Conservation (phyloP, 2,329 filamentous ascomycete species). For the Colletotrichum trifolii region DNA sequence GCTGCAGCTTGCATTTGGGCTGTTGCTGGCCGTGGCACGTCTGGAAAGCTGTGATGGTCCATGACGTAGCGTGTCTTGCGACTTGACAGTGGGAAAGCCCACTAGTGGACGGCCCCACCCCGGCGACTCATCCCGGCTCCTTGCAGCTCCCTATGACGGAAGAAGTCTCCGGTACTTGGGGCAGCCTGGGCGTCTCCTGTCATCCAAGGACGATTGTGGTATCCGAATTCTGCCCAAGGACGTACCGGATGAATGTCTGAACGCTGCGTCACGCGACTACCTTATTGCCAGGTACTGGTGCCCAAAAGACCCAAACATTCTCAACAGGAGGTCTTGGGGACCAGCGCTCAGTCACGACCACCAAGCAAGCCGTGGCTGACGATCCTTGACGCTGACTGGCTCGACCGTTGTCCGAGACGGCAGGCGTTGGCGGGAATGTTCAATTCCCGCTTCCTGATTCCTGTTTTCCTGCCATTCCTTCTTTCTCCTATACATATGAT, state of each 20-base stretch:
- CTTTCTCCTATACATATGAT: not conserved
- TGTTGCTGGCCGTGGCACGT: not conserved
- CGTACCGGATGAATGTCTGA: too few relatives aligned
- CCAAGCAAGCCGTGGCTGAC: conserved; percentile 12
- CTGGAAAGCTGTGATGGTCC: conserved; percentile 34
- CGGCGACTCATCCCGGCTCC: conserved; percentile 18
- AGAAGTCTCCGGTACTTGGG: conserved; percentile 26
- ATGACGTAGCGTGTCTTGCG: conserved; percentile 36
- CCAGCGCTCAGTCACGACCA: not conserved
- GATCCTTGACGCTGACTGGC: conserved; percentile 1
- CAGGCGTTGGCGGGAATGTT: not conserved
- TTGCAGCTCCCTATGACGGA: conserved; percentile 29
- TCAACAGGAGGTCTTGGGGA: not conserved
- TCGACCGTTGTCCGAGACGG: conserved; percentile 5
- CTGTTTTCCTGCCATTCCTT: conserved; percentile 18
- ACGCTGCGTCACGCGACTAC: too few relatives aligned
- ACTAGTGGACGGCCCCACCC: conserved; percentile 30
- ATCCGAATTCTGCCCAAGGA: too few relatives aligned
- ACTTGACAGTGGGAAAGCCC: conserved; percentile 20
- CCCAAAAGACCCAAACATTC: not conserved
- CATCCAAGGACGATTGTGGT: too few relatives aligned
- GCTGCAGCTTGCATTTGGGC: conserved; percentile 27
- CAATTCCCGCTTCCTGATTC: conserved; percentile 24
- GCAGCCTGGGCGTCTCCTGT: not conserved
- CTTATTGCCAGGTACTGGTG: too few relatives aligned